A percentile compares a stretch with the other conserved stretches of the same genome.
These are phyloP conservation scores for Cucumis cinereus DNA, from an alignment of 306 rosid species.

Conservation along the genomic window DNA sequence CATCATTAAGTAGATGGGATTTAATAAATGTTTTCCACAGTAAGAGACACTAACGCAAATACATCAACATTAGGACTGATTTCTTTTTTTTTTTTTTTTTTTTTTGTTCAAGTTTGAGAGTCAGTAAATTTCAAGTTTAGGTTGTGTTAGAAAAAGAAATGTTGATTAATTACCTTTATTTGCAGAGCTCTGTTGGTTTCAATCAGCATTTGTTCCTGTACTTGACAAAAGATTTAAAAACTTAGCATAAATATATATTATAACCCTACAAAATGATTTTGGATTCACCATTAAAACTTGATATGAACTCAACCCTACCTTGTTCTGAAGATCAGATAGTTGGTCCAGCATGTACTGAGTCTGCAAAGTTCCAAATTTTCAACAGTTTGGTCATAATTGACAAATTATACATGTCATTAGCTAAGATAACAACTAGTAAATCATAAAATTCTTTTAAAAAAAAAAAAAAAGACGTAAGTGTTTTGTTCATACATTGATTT, in stretches of 20 bases:
- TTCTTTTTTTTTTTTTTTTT: not conserved
- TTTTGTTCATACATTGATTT: too few relatives aligned
- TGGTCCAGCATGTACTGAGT: conserved; percentile 96
- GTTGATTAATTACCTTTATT: conserved; percentile 34
- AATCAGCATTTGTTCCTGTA: conserved; percentile 66
- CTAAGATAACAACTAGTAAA: not conserved
- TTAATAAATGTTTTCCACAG: too few relatives aligned
- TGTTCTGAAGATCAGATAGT: conserved; percentile 77
- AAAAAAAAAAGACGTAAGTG: too few relatives aligned
- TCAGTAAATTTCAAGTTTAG: not conserved
- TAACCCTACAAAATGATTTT: not conserved
- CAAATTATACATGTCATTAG: not conserved
- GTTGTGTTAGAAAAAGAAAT: not conserved
- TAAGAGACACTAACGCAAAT: too few relatives aligned
- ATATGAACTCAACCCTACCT: conserved; percentile 30
- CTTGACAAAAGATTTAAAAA: not conserved
- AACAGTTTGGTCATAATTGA: not conserved
- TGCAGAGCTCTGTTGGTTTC: conserved; percentile 74
- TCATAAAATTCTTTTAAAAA: too few relatives aligned
- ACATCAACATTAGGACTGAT: too few relatives aligned
- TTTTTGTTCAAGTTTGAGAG: not conserved
- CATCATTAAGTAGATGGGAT: too few relatives aligned
- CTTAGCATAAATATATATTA: not conserved
- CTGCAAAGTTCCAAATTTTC: conserved; percentile 27
- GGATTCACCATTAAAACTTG: not conserved